Evolutionary conservation across 495 filamentous ascomycete species (phyloP).

Genomic region (Sporormia fimetaria): DNA sequence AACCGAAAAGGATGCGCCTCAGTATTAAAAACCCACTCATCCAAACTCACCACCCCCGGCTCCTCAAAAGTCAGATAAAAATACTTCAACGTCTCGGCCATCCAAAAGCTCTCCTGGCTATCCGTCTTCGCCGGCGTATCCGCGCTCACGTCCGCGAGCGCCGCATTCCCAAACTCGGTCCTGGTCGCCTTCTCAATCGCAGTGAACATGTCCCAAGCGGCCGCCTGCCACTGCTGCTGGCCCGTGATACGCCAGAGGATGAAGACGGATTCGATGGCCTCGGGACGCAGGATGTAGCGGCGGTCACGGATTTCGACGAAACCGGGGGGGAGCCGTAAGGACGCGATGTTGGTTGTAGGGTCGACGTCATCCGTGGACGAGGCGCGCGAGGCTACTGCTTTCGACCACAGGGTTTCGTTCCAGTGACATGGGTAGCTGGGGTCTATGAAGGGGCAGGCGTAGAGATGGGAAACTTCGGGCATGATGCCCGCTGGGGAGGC

Average conservation of each 20-base stretch:
- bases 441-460: conserved; percentile 35
- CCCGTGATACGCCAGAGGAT: conserved; percentile 68
- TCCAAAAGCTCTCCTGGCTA: conserved; percentile 31
- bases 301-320: conserved; percentile 48
- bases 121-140: conserved; percentile 24
- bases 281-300: conserved; percentile 54
- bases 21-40: no score
- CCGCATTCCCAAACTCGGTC: conserved; percentile 50
- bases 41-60: no score
- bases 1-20: no score
- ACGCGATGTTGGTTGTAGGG: conserved; percentile 34
- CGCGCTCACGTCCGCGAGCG: conserved; percentile 46
- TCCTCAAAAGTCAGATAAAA: no score
- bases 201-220: conserved; percentile 70
- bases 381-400: conserved; percentile 14
- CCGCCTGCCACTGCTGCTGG: conserved; percentile 49
- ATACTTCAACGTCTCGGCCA: no score
- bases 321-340: conserved; percentile 45
- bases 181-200: conserved; percentile 49
- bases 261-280: conserved; percentile 47
- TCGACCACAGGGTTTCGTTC: conserved; percentile 45
- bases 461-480: conserved; percentile 47
- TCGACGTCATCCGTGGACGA: conserved; percentile 29
- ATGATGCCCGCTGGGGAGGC: conserved; percentile 47
- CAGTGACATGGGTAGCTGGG: conserved; percentile 42